phyloP scores from a whole-genome alignment of 2,329 filamentous ascomycete species.

The Botrytis hyacinthi region DNA sequence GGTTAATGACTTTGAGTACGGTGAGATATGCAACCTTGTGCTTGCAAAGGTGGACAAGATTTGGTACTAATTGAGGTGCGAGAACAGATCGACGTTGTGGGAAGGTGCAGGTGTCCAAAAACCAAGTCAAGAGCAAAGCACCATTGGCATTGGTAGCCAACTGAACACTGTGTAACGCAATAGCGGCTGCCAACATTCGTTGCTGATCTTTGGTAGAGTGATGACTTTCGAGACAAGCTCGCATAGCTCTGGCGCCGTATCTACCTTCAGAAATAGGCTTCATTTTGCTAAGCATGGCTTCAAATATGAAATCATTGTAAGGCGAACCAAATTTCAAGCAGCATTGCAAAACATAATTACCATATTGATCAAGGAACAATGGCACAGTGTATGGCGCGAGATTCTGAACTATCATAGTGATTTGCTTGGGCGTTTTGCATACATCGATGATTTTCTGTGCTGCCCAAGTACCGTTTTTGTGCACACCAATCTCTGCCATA shows the following conservation, averaged over 20 bases:
- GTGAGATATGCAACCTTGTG: conserved; percentile 98
- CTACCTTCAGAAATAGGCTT: conserved; percentile 92
- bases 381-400: conserved; percentile 84
- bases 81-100: conserved; percentile 86
- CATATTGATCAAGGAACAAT: conserved; percentile 94
- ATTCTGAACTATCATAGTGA: conserved; percentile 78
- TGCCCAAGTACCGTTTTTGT: conserved; percentile 99
- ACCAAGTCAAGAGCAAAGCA: conserved; percentile 91
- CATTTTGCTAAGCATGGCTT: conserved; percentile 90
- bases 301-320: conserved; percentile 95
- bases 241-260: conserved; percentile 93
- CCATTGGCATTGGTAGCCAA: conserved; percentile 95
- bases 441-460: conserved; percentile 99
- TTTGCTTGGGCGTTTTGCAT: conserved; percentile 79
- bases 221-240: conserved; percentile 94
- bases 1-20: conserved; percentile 96
- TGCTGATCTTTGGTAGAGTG: conserved; percentile 94
- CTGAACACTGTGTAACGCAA: conserved; percentile 95
- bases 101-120: conserved; percentile 96
- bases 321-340: conserved; percentile 88
- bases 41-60: conserved; percentile 91
- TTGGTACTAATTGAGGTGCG: conserved; percentile 86
- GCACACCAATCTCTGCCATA: conserved; percentile 91
- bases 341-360: conserved; percentile 97
- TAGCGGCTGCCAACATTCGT: conserved; percentile 87